Conservation (phyloP, 164 flowering plant genomes). For the Taxillus chinensis region DNA sequence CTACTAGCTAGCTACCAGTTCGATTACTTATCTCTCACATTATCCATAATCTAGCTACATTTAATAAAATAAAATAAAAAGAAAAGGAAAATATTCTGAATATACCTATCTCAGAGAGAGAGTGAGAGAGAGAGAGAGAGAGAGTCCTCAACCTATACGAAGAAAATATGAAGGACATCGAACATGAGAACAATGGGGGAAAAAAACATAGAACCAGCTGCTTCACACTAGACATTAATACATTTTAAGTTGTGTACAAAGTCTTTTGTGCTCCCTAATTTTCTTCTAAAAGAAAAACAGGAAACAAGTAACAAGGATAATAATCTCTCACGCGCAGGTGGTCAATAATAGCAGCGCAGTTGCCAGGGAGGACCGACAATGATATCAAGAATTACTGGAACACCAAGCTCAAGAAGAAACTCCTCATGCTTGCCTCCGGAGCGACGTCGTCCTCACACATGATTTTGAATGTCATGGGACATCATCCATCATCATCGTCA, state of each 20-base stretch:
- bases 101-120: not conserved
- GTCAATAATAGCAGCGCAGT: slow-evolving; percentile 42
- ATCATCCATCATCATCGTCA: not conserved
- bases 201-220: not conserved
- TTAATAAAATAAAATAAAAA: no score
- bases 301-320: not conserved
- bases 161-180: no score
- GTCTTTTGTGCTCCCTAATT: slow-evolving; percentile 7
- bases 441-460: not conserved
- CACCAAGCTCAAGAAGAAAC: slow-evolving; percentile 42
- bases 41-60: no score
- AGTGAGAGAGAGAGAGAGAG: no score
- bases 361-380: slow-evolving; percentile 45
- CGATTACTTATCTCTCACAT: no score
- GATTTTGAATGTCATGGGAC: slow-evolving; percentile 6
- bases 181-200: not conserved
- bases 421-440: slow-evolving; percentile 10
- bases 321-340: slow-evolving; percentile 21
- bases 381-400: slow-evolving; percentile 50
- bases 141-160: no score
- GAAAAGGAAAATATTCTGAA: not conserved
- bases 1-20: not conserved
- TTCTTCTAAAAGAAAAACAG: not conserved
- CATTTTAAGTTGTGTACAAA: slow-evolving; percentile 4
- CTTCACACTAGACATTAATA: not conserved